Percentiles rank a stretch among this genome's conserved stretches.
Conservation (phyloP, 306 rosid species). For the Gillenia trifoliata region DNA sequence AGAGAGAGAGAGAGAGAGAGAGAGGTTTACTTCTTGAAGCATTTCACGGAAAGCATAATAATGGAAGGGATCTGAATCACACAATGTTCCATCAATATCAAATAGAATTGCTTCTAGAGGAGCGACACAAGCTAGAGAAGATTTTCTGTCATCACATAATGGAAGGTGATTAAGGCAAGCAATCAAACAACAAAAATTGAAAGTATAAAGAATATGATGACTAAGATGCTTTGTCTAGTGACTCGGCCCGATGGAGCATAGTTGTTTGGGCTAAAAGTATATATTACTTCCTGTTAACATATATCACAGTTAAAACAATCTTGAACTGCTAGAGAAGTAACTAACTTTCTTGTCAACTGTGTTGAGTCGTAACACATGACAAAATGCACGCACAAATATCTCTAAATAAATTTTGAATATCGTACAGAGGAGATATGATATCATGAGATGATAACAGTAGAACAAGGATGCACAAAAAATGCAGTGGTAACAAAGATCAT, state of each 20-base stretch:
- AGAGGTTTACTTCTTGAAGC: constrained; percentile 37
- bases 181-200: not conserved
- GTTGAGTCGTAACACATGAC: not conserved
- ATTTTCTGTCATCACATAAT: constrained; percentile 8
- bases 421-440: no score
- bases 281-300: not conserved
- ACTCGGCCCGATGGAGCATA: not conserved
- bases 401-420: not conserved
- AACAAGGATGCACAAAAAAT: not conserved
- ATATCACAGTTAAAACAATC: not conserved
- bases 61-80: constrained; percentile 44
- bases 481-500: not conserved
- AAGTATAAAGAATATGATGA: not conserved
- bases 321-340: not conserved
- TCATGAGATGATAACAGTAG: no score
- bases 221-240: not conserved
- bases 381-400: not conserved
- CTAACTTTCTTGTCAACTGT: not conserved
- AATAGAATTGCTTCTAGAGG: constrained; percentile 45
- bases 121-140: constrained; percentile 19
- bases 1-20: not conserved
- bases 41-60: constrained; percentile 33
- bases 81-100: constrained; percentile 48
- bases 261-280: not conserved
- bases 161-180: not conserved